Conservation (phyloP, 1,139 yeast species). For the Hyphopichia pseudoburtonii region DNA sequence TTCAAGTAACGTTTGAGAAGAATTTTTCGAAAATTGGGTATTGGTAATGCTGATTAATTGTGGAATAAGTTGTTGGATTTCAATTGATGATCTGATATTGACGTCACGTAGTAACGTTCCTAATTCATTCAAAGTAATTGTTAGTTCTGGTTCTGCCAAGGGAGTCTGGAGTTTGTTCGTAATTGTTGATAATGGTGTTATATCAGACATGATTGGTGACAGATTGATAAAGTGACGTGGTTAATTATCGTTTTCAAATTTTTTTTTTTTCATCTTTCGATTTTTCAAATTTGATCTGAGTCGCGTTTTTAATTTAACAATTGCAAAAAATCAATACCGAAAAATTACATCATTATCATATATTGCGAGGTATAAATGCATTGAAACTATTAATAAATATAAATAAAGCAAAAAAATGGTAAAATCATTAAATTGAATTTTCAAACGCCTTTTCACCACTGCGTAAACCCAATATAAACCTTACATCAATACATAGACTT, state of each 20-base stretch:
- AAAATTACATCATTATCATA: no score
- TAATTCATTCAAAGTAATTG: conserved; percentile 1
- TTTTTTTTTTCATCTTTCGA: background rate
- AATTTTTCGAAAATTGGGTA: background rate
- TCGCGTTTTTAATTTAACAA: background rate
- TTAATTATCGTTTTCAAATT: no score
- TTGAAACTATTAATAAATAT: no score
- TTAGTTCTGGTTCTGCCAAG: no score
- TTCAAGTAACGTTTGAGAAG: conserved; percentile 11
- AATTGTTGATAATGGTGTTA: no score
- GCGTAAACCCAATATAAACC: conserved; percentile 73
- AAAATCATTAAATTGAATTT: conserved; percentile 13
- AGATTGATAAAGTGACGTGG: no score
- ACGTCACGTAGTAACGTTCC: conserved; percentile 4
- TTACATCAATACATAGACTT: conserved; percentile 82
- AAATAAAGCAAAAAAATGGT: no score
- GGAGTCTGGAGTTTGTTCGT: no score
- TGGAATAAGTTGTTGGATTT: conserved; percentile 1
- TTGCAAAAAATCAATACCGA: background rate
- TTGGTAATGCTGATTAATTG: conserved; percentile 2
- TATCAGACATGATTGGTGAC: no score
- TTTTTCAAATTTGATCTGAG: background rate
- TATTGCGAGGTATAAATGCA: no score
- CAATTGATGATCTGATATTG: background rate
- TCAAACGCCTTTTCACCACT: conserved; percentile 75